Percentiles rank a stretch among this genome's conserved stretches.
Evolutionary conservation across 805 yeast species (phyloP).

Genomic region (Barnettozyma botsteinii): DNA sequence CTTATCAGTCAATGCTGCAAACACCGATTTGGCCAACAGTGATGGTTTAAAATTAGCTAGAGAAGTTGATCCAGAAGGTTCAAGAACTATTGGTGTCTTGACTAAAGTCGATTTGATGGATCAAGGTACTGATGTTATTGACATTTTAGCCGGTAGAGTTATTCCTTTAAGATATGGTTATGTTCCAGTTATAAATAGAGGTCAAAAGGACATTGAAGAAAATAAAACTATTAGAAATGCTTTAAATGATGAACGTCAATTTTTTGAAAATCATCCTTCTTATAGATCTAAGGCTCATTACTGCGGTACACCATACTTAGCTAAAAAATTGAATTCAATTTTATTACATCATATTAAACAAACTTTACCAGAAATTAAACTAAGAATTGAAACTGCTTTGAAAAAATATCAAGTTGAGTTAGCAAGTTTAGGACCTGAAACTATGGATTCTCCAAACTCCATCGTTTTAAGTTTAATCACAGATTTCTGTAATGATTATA

Average conservation of each 20-base stretch:
- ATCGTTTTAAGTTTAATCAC: slow-evolving; percentile 88
- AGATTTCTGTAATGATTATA: slow-evolving; percentile 86
- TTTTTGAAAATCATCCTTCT: slow-evolving; percentile 84
- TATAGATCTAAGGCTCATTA: slow-evolving; percentile 90
- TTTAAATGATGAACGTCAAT: slow-evolving; percentile 68
- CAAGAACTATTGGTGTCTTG: slow-evolving; percentile 92
- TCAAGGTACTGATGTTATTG: slow-evolving; percentile 94
- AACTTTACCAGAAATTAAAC: slow-evolving; percentile 87
- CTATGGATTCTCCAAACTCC: slow-evolving; percentile 83
- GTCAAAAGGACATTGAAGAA: slow-evolving; percentile 90
- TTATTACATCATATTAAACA: slow-evolving; percentile 85
- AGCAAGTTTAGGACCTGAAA: slow-evolving; percentile 75
- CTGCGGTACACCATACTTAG: slow-evolving; percentile 98
- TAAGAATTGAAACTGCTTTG: slow-evolving; percentile 79
- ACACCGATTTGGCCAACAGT: slow-evolving; percentile 94
- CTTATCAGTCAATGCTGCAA: slow-evolving; percentile 91
- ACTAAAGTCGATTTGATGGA: slow-evolving; percentile 98
- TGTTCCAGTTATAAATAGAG: slow-evolving; percentile 95
- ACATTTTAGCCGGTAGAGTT: slow-evolving; percentile 90
- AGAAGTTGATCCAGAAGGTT: slow-evolving; percentile 96
- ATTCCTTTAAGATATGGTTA: slow-evolving; percentile 94
- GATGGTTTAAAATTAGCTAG: slow-evolving; percentile 95
- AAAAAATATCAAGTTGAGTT: slow-evolving; percentile 82
- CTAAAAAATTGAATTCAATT: slow-evolving; percentile 84
- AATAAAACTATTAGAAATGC: slow-evolving; percentile 88